Evolutionary conservation across 139 green algal species (phyloP).

Genomic region (Chlamydomonas sphaeroides): DNA sequence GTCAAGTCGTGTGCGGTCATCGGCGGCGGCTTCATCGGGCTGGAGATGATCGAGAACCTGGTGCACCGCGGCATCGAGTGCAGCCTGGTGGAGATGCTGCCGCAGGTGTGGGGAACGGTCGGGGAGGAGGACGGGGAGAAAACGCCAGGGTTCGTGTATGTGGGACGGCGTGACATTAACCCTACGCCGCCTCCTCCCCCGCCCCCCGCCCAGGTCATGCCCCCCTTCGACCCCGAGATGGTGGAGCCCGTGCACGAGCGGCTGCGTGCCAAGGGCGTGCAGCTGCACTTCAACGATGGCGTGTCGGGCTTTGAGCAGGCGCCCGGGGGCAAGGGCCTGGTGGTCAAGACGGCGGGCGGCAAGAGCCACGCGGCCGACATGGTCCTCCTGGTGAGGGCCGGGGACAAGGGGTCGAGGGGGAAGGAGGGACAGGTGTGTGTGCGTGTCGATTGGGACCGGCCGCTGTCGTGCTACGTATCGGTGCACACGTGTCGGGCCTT

Average conservation of each 20-base stretch:
- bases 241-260: conserved; percentile 50
- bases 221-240: conserved; percentile 64
- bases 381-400: conserved; percentile 52
- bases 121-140: no score
- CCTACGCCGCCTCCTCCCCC: no score
- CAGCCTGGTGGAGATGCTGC: conserved; percentile 56
- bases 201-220: conserved; percentile 56
- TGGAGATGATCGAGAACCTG: conserved; percentile 72
- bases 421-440: no score
- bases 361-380: conserved; percentile 48
- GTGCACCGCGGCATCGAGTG: conserved; percentile 59
- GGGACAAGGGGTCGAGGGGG: background rate
- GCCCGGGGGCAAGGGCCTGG: conserved; percentile 29
- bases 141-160: no score
- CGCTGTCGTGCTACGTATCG: no score
- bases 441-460: no score
- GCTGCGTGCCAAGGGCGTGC: conserved; percentile 47
- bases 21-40: conserved; percentile 68
- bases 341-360: conserved; percentile 55
- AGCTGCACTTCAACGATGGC: conserved; percentile 55
- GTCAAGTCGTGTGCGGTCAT: conserved; percentile 60
- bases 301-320: conserved; percentile 55
- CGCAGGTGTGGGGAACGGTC: conserved; percentile 43
- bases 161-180: no score
- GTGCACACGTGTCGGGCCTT: no score